phyloP scores from a whole-genome alignment of 163 green algal species.

The Chlorella variabilis region DNA sequence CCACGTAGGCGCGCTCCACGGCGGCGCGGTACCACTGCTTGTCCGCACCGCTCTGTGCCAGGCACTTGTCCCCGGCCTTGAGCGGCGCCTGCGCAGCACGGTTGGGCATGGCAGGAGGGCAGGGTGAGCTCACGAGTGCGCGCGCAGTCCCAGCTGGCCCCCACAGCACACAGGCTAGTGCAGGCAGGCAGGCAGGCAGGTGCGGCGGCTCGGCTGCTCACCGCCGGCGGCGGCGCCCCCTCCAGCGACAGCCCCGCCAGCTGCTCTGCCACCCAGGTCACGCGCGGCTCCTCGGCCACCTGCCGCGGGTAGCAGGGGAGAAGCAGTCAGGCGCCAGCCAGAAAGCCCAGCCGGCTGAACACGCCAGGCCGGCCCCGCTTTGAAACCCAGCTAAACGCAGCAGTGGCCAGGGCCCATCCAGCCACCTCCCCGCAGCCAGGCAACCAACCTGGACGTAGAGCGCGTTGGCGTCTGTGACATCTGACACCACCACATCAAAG shows the following conservation, averaged over 20 bases:
- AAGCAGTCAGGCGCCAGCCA: background rate
- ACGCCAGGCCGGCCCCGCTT: too few species aligned
- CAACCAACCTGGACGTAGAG: slow-evolving; percentile 10
- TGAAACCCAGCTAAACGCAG: too few species aligned
- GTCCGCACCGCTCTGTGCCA: slow-evolving; percentile 86
- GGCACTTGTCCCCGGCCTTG: slow-evolving; percentile 66
- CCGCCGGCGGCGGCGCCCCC: slow-evolving; percentile 3
- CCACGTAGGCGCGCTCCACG: slow-evolving; percentile 48
- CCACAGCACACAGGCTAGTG: too few species aligned
- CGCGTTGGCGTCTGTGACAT: slow-evolving; percentile 22
- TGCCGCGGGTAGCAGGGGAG: slow-evolving; percentile 36
- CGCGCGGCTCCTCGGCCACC: slow-evolving; percentile 67
- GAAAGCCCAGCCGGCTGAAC: too few species aligned
- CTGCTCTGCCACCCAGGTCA: slow-evolving; percentile 82
- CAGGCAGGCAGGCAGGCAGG: background rate
- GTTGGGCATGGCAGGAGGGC: too few species aligned
- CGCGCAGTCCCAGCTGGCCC: too few species aligned
- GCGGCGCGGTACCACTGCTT: slow-evolving; percentile 86
- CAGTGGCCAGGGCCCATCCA: too few species aligned
- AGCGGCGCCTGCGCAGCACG: slow-evolving; percentile 51
- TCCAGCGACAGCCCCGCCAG: slow-evolving; percentile 53
- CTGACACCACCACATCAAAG: slow-evolving; percentile 35
- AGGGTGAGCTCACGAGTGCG: too few species aligned
- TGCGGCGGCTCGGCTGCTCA: background rate
- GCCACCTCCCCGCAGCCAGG: too few species aligned